Base-by-base conservation (phyloP, 192 early-diverging fungal species). In the Cetraspora pellucida region DNA sequence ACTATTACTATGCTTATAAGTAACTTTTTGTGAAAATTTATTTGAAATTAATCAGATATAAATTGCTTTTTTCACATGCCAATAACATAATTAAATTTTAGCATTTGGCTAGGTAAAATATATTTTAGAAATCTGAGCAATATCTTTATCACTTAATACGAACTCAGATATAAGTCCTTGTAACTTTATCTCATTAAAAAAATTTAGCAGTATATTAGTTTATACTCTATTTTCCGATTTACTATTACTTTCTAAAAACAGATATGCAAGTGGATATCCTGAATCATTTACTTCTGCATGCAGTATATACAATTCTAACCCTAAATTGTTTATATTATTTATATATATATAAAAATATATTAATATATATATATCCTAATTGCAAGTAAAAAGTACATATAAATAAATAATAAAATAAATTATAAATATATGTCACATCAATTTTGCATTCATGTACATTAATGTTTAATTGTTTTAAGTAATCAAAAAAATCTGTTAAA, bases 81-180 rank as follows among this genome's bases (percentile, higher is more conserved):
- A 37, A 37, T 5, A 5, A 5, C 31, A 37, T 5, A 37, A 37
- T 37, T 37, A 5, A 43, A 37, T 28, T 65, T 65, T 65, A 44
- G 31, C 31, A 17, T 14, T 30, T 45, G 7, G 25, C 63, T 11
- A 65, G 16, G 63, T 65, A 45, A 37, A 65, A 16, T 2, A 2
- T 65, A 27, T 17, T 19, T 2, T 11, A 65, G 25, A 14, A 30
- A 65, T 65, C 21, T 70, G 67, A 19, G 19, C 19, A 46, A 69
- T n/a, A 70, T 25, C 31, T n/a, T 70, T 70, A n/a, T 70, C 67
- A 25, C 7, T 70, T 17, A 69, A 27, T 44, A 65, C 13, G 13
- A 70, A 70, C 21, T 70, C 45, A n/a, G 67, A 46, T 0, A 46
- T 17, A 5, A 69, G 2, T 49, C 67, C 67, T 19, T 23, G 16